Percentiles rank a stretch among this genome's conserved stretches.
Conservation (phyloP, 2,329 filamentous ascomycete genomes). For the Xylaria sp. region DNA sequence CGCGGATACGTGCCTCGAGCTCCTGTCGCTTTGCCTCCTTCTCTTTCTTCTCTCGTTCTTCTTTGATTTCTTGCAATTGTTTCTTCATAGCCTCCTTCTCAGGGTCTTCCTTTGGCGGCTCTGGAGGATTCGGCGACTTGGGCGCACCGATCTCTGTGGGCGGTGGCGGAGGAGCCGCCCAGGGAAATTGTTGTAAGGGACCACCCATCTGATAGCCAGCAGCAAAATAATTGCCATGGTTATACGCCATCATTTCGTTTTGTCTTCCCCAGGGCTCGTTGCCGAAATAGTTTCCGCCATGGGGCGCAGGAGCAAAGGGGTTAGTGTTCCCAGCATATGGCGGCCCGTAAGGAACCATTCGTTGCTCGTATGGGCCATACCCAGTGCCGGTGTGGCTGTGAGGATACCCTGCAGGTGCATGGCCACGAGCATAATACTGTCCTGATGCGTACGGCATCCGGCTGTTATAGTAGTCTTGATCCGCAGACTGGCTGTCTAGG, state of each 20-base stretch:
- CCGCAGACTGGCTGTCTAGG: slow-evolving; percentile 55
- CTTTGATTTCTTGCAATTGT: slow-evolving; percentile 49
- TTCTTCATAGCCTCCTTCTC: slow-evolving; percentile 58
- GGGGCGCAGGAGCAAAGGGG: slow-evolving; percentile 29
- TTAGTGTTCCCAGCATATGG: slow-evolving; percentile 29
- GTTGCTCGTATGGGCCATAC: slow-evolving; percentile 35
- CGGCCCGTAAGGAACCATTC: slow-evolving; percentile 44
- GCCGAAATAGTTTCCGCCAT: slow-evolving; percentile 40
- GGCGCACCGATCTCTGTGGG: slow-evolving; percentile 28
- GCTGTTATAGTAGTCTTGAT: slow-evolving; percentile 53
- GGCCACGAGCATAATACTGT: slow-evolving; percentile 33
- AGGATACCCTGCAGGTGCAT: slow-evolving; percentile 37
- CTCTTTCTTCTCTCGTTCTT: slow-evolving; percentile 41
- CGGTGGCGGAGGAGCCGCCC: slow-evolving; percentile 35
- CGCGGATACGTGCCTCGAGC: slow-evolving; percentile 40
- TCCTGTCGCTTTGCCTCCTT: slow-evolving; percentile 42
- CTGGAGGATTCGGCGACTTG: slow-evolving; percentile 23
- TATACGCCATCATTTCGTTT: slow-evolving; percentile 35
- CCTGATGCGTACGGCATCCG: slow-evolving; percentile 28
- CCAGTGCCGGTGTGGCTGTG: slow-evolving; percentile 46
- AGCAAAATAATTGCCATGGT: slow-evolving; percentile 37
- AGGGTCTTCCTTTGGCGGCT: slow-evolving; percentile 38
- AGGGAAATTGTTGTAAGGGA: slow-evolving; percentile 48
- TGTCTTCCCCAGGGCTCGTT: slow-evolving; percentile 30
- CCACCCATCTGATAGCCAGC: slow-evolving; percentile 34